phyloP scores from a whole-genome alignment of 2,329 filamentous ascomycete species.

The Fusarium chuoi region DNA sequence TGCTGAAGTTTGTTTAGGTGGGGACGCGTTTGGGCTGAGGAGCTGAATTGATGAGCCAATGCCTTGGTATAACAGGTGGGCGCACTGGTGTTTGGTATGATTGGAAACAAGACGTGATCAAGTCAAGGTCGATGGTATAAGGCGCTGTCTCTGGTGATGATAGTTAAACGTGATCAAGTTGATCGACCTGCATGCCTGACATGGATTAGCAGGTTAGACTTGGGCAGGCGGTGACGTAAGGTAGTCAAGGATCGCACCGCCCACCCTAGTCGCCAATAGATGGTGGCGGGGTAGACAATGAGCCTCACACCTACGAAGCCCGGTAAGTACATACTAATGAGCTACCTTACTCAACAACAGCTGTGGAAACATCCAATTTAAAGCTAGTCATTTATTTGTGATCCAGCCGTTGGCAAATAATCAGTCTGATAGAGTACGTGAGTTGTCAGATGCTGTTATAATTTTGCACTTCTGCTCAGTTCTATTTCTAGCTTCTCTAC shows the following conservation, averaged over 20 bases:
- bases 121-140: not conserved
- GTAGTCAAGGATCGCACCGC: slow-evolving; percentile 41
- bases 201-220: slow-evolving; percentile 28
- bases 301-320: slow-evolving; percentile 12
- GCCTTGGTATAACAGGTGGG: not conserved
- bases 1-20: not conserved
- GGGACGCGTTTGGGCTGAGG: slow-evolving; percentile 10
- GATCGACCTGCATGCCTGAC: slow-evolving; percentile 10
- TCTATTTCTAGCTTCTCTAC: not conserved
- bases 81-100: not conserved
- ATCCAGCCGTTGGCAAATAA: not conserved
- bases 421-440: not conserved
- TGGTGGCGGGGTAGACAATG: slow-evolving; percentile 34
- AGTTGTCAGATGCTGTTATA: not conserved
- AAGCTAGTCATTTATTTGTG: not conserved
- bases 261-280: slow-evolving; percentile 28
- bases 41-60: slow-evolving; percentile 4
- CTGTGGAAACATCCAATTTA: not conserved
- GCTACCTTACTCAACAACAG: not conserved
- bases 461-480: not conserved
- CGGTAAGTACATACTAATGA: not conserved
- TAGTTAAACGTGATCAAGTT: slow-evolving; percentile 36
- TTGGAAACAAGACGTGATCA: not conserved
- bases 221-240: slow-evolving; percentile 44
- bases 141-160: slow-evolving; percentile 5